Conservation (phyloP, 352 stramenopile genomes). For the Phytophthora ramorum region DNA sequence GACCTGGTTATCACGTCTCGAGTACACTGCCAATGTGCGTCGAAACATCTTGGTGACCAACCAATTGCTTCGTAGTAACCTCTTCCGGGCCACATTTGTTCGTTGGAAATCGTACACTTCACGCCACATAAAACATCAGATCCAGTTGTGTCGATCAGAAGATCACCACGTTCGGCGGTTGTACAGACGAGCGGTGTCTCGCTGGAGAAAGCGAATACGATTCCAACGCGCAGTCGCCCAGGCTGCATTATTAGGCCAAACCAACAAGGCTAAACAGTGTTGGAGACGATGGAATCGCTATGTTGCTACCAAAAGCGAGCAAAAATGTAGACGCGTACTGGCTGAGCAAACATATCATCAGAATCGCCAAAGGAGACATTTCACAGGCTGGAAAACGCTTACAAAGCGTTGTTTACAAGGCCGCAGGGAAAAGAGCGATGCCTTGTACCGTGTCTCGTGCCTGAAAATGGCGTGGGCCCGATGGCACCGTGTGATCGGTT, state of each 20-base stretch:
- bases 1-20: slow-evolving; percentile 20
- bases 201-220: slow-evolving; percentile 3
- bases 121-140: slow-evolving; percentile 1
- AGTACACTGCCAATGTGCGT: slow-evolving; percentile 37
- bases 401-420: slow-evolving; percentile 11
- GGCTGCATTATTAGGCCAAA: slow-evolving; percentile 6
- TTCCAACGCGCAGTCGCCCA: slow-evolving; percentile 17
- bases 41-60: slow-evolving; percentile 34
- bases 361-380: slow-evolving; percentile 14
- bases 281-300: slow-evolving; percentile 23
- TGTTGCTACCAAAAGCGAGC: slow-evolving; percentile 2
- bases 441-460: slow-evolving; percentile 18
- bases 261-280: slow-evolving; percentile 4
- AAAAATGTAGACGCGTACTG: neutral
- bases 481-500: slow-evolving; percentile 27
- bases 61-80: slow-evolving; percentile 36
- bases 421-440: slow-evolving; percentile 25
- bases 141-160: slow-evolving; percentile 14
- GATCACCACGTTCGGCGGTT: slow-evolving; percentile 14
- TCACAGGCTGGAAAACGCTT: slow-evolving; percentile 20
- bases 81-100: slow-evolving; percentile 29
- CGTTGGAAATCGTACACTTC: slow-evolving; percentile 36
- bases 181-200: slow-evolving; percentile 17
- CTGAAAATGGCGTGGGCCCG: slow-evolving; percentile 31
- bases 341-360: slow-evolving; percentile 5